A percentile compares a stretch with the other conserved stretches of the same genome.
Evolutionary conservation across 1,284 basidiomycete genomes (phyloP).

Genomic region (Ustilago shanxiensis): DNA sequence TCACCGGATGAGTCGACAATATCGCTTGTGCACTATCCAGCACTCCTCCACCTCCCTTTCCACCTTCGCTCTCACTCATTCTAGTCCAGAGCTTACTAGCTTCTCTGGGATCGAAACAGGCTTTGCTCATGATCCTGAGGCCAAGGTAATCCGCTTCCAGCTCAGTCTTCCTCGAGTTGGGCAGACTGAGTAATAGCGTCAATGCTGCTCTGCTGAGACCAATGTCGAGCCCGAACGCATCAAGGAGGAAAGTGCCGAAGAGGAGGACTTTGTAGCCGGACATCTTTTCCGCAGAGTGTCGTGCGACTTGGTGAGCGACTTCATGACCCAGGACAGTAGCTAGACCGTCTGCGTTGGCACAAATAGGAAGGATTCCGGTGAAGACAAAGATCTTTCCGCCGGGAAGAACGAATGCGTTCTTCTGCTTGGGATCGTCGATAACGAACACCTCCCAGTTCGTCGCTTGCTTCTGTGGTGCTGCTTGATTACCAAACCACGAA

Average conservation of each 20-base stretch:
- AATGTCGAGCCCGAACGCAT: slow-evolving; percentile 58
- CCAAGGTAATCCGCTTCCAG: slow-evolving; percentile 83
- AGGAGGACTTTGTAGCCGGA: slow-evolving; percentile 64
- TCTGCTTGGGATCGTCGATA: slow-evolving; percentile 77
- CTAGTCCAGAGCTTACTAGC: slow-evolving; percentile 71
- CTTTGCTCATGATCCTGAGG: slow-evolving; percentile 74
- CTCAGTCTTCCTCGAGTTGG: slow-evolving; percentile 85
- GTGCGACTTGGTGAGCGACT: slow-evolving; percentile 78
- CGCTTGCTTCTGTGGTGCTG: slow-evolving; percentile 9
- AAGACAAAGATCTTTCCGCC: slow-evolving; percentile 86
- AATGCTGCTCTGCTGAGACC: slow-evolving; percentile 70
- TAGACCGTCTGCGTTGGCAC: slow-evolving; percentile 82
- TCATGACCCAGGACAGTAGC: slow-evolving; percentile 90
- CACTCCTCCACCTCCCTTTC: slow-evolving; percentile 12
- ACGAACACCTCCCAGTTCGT: slow-evolving; percentile 81
- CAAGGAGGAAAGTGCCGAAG: slow-evolving; percentile 42
- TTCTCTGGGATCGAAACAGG: slow-evolving; percentile 84
- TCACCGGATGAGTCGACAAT: slow-evolving; percentile 61
- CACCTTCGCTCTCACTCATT: slow-evolving; percentile 51
- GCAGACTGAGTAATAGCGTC: slow-evolving; percentile 78
- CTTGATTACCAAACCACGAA: slow-evolving; percentile 19
- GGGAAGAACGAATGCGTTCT: slow-evolving; percentile 85
- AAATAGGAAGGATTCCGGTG: slow-evolving; percentile 84
- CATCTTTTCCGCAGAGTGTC: slow-evolving; percentile 64
- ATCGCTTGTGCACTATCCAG: slow-evolving; percentile 43